phyloP scores from a whole-genome alignment of 306 rosid genomes.

The Cicer arietinum region DNA sequence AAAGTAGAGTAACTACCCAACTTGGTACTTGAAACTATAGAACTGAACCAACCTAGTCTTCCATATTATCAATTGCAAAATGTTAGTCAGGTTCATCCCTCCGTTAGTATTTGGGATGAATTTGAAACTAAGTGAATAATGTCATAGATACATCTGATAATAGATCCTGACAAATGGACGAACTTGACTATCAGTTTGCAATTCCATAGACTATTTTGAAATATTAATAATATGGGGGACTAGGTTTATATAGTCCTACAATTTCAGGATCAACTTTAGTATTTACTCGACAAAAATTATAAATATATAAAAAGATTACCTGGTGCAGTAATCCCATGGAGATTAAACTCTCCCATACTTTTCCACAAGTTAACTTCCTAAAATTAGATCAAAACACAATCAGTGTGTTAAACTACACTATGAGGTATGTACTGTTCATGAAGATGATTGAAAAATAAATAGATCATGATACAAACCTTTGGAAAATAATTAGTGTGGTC shows the following conservation, averaged over 20 bases:
- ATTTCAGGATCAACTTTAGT: neutral
- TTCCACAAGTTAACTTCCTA: slow-evolving; percentile 96
- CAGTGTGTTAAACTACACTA: slow-evolving; percentile 26
- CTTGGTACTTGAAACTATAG: too few species aligned
- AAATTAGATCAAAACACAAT: slow-evolving; percentile 39
- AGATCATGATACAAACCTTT: slow-evolving; percentile 46
- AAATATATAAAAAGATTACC: slow-evolving; percentile 51
- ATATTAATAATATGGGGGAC: neutral
- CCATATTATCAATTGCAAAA: neutral
- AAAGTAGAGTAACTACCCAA: too few species aligned
- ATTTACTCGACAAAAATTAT: neutral
- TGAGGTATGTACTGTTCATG: slow-evolving; percentile 5
- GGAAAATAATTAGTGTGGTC: slow-evolving; percentile 87
- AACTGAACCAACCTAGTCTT: neutral
- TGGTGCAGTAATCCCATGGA: slow-evolving; percentile 93
- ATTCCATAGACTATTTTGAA: neutral
- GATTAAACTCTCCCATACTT: slow-evolving; percentile 91
- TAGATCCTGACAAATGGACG: neutral
- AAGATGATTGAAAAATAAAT: slow-evolving; percentile 1
- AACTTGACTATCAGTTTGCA: neutral
- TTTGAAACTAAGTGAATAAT: neutral
- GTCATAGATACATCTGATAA: neutral
- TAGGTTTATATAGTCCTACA: neutral
- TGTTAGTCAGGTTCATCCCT: neutral
- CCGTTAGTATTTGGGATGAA: neutral